phyloP scores from a whole-genome alignment of 805 yeast genomes.

The Monosporozyma servazzii region DNA sequence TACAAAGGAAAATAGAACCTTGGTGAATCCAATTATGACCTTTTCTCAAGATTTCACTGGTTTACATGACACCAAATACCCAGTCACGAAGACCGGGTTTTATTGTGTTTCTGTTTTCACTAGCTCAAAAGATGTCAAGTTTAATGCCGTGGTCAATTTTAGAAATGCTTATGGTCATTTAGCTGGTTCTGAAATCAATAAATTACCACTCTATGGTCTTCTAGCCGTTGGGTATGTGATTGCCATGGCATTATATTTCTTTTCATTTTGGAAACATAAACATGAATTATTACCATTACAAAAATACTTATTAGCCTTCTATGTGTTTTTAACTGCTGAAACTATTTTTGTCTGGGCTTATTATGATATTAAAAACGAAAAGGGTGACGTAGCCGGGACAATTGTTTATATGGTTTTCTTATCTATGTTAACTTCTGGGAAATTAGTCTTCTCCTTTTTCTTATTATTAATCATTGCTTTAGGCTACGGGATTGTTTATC shows the following conservation, averaged over 20 bases:
- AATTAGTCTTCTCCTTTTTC: constrained; percentile 82
- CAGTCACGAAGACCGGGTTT: constrained; percentile 70
- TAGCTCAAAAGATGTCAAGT: constrained; percentile 35
- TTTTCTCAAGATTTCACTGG: constrained; percentile 49
- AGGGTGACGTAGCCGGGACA: constrained; percentile 46
- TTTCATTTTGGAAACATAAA: constrained; percentile 76
- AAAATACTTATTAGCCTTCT: constrained; percentile 79
- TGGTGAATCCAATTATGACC: constrained; percentile 46
- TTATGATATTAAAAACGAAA: constrained; percentile 70
- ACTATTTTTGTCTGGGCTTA: constrained; percentile 86
- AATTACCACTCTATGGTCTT: constrained; percentile 79
- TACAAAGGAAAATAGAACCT: constrained; percentile 45
- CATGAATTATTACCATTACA: constrained; percentile 85
- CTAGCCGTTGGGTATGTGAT: constrained; percentile 77
- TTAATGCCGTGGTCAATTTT: constrained; percentile 63
- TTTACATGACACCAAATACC: constrained; percentile 51
- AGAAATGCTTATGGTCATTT: constrained; percentile 88
- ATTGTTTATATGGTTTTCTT: constrained; percentile 69
- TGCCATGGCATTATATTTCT: constrained; percentile 72
- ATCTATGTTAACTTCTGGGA: constrained; percentile 68
- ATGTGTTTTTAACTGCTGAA: constrained; percentile 72
- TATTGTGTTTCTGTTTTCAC: constrained; percentile 78
- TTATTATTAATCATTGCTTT: constrained; percentile 73
- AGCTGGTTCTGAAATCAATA: constrained; percentile 85
- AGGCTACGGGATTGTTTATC: constrained; percentile 92